phyloP scores from a whole-genome alignment of 2,329 filamentous ascomycete genomes.

The Colletotrichum endophyticum region DNA sequence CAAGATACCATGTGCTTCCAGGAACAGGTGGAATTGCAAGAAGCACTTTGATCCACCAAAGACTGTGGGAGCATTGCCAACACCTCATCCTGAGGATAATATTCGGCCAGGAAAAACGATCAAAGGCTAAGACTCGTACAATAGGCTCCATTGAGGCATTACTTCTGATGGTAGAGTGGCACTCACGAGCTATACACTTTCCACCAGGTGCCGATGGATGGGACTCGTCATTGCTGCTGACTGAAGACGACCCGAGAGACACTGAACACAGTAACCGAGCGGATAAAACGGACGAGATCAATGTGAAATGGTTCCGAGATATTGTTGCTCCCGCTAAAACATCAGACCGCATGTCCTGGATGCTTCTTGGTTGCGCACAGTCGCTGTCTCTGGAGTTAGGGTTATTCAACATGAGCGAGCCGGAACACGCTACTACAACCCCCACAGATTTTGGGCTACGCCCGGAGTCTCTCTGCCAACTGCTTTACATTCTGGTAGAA shows the following conservation, averaged over 20 bases:
- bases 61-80: constrained; percentile 59
- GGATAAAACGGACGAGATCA: neutral
- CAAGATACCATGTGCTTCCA: constrained; percentile 50
- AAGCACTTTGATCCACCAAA: constrained; percentile 57
- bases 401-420: constrained; percentile 41
- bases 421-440: neutral
- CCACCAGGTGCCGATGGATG: constrained; percentile 58
- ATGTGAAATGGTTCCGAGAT: constrained; percentile 49
- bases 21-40: constrained; percentile 48
- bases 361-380: constrained; percentile 58
- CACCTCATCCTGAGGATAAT: constrained; percentile 57
- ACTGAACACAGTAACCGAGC: neutral
- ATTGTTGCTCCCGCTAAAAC: constrained; percentile 58
- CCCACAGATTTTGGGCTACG: neutral
- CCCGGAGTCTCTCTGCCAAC: neutral
- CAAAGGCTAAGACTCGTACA: constrained; percentile 51
- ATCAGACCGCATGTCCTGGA: constrained; percentile 66
- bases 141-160: constrained; percentile 59
- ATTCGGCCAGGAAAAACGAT: constrained; percentile 57
- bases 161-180: constrained; percentile 60
- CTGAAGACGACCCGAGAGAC: constrained; percentile 37
- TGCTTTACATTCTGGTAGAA: neutral
- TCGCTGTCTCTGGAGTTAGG: constrained; percentile 58
- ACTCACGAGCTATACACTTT: constrained; percentile 58
- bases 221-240: constrained; percentile 57